Evolutionary conservation across 2,329 filamentous ascomycete genomes (phyloP).

Genomic region (Claviceps quebecensis): DNA sequence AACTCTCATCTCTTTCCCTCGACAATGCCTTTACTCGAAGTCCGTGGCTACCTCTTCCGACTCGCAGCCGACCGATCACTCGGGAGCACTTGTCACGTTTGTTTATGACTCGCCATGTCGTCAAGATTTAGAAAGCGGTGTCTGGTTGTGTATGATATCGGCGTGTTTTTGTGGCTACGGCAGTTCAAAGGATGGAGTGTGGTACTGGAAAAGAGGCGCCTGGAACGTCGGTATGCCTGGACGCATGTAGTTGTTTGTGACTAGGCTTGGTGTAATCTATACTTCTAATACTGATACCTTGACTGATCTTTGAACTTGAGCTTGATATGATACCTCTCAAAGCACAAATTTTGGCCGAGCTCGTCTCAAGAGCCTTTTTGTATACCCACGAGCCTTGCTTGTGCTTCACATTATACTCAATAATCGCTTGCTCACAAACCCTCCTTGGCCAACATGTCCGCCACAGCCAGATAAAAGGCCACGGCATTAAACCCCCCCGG

Average conservation of each 20-base stretch:
- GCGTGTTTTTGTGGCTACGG: too few species aligned
- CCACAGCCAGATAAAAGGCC: slow-evolving; percentile 52
- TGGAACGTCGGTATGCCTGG: neutral
- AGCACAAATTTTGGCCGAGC: too few species aligned
- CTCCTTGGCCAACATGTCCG: slow-evolving; percentile 59
- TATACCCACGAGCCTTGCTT: neutral
- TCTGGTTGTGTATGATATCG: neutral
- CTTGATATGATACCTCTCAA: too few species aligned
- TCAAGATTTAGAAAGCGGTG: slow-evolving; percentile 1
- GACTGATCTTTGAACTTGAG: neutral
- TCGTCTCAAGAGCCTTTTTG: too few species aligned
- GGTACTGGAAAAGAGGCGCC: too few species aligned
- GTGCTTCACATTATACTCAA: neutral
- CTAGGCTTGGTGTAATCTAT: slow-evolving; percentile 14
- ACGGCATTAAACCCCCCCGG: slow-evolving; percentile 50
- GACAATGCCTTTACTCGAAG: too few species aligned
- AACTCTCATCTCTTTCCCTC: too few species aligned
- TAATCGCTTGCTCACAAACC: slow-evolving; percentile 21
- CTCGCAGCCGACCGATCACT: too few species aligned
- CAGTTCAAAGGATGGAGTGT: too few species aligned
- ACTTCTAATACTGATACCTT: slow-evolving; percentile 12
- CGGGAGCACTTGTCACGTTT: too few species aligned
- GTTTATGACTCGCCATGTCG: neutral
- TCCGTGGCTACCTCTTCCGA: too few species aligned
- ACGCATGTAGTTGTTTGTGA: slow-evolving; percentile 2